phyloP scores from a whole-genome alignment of 306 rosid genomes.

The barrel medic (Medicago truncatula) region MtrunA17r5.0-ANR NC_053045.1:54435501-54436000 shows the following conservation, averaged over 20 bases:
- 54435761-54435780: conserved; percentile 47
- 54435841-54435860: conserved; percentile 74
- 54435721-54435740: conserved; percentile 27
- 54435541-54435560: conserved; percentile 25
- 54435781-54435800: conserved; percentile 42
- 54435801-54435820: conserved; percentile 40
- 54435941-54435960: conserved; percentile 69
- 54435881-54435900: conserved; percentile 87
- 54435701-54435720: conserved; percentile 51
- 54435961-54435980: conserved; percentile 73
- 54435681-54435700: conserved; percentile 43
- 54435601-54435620: conserved; percentile 77
- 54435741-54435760: conserved; percentile 14
- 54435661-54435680: conserved; percentile 72
- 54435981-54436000: conserved; percentile 79
- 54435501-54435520: conserved; percentile 26
- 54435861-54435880: conserved; percentile 93
- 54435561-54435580: conserved; percentile 29
- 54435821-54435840: conserved; percentile 76
- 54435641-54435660: conserved; percentile 77
- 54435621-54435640: conserved; percentile 74
- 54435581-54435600: conserved; percentile 11
- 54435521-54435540: conserved; percentile 5
- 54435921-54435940: conserved; percentile 92
- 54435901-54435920: conserved; percentile 50